Conservation (phyloP, 208 protist genomes). For the Acanthamoeba quina region DNA sequence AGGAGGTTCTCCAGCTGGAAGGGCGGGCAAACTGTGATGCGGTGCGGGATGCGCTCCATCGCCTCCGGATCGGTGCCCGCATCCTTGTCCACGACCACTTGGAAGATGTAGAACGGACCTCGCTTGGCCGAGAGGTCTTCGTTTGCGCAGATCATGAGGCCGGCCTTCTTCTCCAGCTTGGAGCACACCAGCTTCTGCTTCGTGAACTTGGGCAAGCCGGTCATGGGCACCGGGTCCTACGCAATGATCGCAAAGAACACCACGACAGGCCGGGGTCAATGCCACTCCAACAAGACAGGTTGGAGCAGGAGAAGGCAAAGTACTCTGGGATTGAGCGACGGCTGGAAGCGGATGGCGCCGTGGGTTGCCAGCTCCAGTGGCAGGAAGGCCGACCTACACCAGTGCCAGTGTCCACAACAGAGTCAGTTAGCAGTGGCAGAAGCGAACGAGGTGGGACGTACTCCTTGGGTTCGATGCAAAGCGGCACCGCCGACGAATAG, state of each 20-base stretch:
- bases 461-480: conserved; percentile 37
- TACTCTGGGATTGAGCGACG: conserved; percentile 11
- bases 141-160: conserved; percentile 64
- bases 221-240: conserved; percentile 22
- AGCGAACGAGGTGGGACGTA: not conserved
- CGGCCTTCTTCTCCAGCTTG: conserved; percentile 41
- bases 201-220: conserved; percentile 34
- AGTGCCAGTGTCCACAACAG: not conserved
- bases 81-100: conserved; percentile 40
- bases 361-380: conserved; percentile 44
- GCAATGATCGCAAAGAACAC: not conserved
- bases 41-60: not conserved
- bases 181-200: conserved; percentile 71
- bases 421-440: not conserved
- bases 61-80: not conserved
- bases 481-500: not conserved
- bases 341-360: conserved; percentile 55
- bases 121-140: not conserved
- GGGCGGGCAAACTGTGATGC: conserved; percentile 26
- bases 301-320: not conserved
- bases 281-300: too few relatives aligned
- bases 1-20: conserved; percentile 73
- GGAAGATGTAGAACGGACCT: conserved; percentile 28
- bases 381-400: conserved; percentile 17
- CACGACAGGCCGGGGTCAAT: not conserved